These are phyloP conservation scores for Pelargonium citronellum DNA, from an alignment of 441 rosid genomes.

Conservation along the genomic window DNA sequence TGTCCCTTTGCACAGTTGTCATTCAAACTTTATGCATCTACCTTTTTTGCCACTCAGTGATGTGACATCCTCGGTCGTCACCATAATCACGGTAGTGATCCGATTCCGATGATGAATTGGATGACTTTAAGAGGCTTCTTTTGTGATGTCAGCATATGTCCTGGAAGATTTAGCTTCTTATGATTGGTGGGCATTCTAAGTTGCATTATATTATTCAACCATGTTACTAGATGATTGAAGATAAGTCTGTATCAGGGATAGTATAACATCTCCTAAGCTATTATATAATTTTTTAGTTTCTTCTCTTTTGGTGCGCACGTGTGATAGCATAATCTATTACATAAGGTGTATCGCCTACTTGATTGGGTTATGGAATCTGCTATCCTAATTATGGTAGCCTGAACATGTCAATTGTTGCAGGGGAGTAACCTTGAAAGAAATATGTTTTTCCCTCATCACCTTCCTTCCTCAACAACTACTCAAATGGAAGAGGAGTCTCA, in stretches of 20 bases:
- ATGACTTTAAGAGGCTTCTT: background rate
- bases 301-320: background rate
- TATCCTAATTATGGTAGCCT: background rate
- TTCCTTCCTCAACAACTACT: conserved; percentile 28
- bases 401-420: conserved; percentile 30
- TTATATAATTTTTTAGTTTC: no score
- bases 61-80: background rate
- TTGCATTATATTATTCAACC: background rate
- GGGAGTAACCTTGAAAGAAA: conserved; percentile 39
- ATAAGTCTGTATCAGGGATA: no score
- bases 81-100: background rate
- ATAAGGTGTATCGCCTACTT: background rate
- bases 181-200: background rate
- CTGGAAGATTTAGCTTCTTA: background rate
- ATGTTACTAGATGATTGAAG: background rate
- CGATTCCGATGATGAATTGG: background rate
- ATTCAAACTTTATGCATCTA: background rate
- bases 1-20: background rate
- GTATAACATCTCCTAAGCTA: no score
- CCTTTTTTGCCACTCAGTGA: no score
- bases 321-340: background rate
- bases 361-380: background rate
- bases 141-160: background rate
- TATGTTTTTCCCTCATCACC: conserved; percentile 23
- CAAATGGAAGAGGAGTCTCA: conserved; percentile 34